A percentile compares a stretch with the other conserved stretches of the same genome.
phyloP scores from a whole-genome alignment of 202 grass and related monocot genomes.

The Cymbopogon flexuosus region DNA sequence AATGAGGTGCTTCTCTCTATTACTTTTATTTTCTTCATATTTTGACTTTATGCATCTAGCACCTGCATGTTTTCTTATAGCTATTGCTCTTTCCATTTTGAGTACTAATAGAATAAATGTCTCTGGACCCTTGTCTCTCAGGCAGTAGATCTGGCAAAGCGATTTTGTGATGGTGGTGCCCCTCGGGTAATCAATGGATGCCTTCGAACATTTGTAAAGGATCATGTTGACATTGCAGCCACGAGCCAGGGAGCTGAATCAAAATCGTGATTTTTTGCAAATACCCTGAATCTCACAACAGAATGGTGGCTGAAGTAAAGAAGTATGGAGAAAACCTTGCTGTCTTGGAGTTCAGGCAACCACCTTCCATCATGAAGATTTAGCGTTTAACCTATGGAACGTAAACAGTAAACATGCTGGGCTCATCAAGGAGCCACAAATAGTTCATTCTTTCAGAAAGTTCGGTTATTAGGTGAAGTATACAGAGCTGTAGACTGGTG shows the following conservation, averaged over 20 bases:
- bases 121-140: slow-evolving; percentile 22
- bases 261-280: slow-evolving; percentile 33
- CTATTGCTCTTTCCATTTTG: neutral
- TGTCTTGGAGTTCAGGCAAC: neutral
- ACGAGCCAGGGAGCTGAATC: slow-evolving; percentile 28
- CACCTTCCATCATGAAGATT: slow-evolving; percentile 10
- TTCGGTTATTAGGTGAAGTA: neutral
- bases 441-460: neutral
- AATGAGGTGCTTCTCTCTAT: slow-evolving; percentile 52
- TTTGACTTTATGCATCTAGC: neutral
- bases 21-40: neutral
- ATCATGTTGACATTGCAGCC: slow-evolving; percentile 19
- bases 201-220: slow-evolving; percentile 79
- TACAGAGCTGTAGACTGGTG: neutral
- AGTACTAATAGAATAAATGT: neutral
- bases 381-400: neutral
- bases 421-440: neutral
- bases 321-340: slow-evolving; percentile 9
- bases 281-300: neutral
- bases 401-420: neutral
- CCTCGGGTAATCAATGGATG: slow-evolving; percentile 92
- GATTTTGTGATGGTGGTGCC: slow-evolving; percentile 84
- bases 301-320: neutral
- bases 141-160: slow-evolving; percentile 93
- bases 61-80: neutral